A percentile compares a stretch with the other conserved stretches of the same genome.
phyloP scores from a whole-genome alignment of 352 stramenopile genomes.

The Globisporangium radiosum region DNA sequence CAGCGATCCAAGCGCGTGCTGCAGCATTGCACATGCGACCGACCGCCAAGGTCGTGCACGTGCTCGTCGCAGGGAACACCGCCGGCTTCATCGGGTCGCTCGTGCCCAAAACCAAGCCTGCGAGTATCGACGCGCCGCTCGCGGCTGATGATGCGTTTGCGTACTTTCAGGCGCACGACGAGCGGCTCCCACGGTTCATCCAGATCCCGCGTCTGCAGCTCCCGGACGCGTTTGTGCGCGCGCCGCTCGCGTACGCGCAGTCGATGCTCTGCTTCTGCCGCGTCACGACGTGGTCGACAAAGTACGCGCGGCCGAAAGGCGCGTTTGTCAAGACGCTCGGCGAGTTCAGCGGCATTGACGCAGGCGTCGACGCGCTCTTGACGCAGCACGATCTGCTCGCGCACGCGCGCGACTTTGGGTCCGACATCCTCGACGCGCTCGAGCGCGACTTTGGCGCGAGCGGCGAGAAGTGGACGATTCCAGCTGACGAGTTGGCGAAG shows the following conservation, averaged over 20 bases:
- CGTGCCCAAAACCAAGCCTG: conserved; percentile 42
- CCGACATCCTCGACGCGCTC: conserved; percentile 51
- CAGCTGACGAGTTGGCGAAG: conserved; percentile 66
- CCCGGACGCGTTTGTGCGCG: conserved; percentile 55
- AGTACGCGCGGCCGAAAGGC: conserved; percentile 53
- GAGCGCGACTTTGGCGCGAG: conserved; percentile 74
- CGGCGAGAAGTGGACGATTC: conserved; percentile 74
- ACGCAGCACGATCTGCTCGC: conserved; percentile 86
- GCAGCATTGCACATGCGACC: conserved; percentile 30
- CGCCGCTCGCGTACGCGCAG: conserved; percentile 50
- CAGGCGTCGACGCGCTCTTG: conserved; percentile 89
- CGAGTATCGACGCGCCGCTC: conserved; percentile 24
- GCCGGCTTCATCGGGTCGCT: conserved; percentile 58
- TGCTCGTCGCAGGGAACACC: conserved; percentile 51
- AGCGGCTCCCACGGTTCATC: conserved; percentile 55
- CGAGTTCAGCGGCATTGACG: conserved; percentile 76
- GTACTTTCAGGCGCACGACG: conserved; percentile 69
- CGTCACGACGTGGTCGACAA: conserved; percentile 59
- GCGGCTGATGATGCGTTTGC: conserved; percentile 49
- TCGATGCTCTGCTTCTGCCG: conserved; percentile 72
- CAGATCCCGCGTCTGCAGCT: conserved; percentile 65
- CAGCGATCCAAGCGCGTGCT: conserved; percentile 25
- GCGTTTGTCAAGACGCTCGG: conserved; percentile 74
- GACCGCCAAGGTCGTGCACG: conserved; percentile 60
- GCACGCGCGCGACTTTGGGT: conserved; percentile 60